Conservation (phyloP, 73 alveolate genomes). For the Loxodes magnus region DNA sequence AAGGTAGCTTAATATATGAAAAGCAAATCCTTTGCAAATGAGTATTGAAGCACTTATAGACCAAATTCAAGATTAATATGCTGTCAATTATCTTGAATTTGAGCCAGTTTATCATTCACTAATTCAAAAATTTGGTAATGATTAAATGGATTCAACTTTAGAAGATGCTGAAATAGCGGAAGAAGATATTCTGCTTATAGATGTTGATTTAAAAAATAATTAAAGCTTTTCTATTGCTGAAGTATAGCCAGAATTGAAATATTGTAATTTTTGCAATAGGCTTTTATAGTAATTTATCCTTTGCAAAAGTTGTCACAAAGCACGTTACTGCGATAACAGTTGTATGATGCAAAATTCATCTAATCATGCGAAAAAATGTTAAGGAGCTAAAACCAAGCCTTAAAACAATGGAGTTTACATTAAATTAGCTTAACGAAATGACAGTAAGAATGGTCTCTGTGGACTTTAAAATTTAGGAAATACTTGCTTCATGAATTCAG, state of each 20-base stretch:
- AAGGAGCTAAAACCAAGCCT: conserved; percentile 7
- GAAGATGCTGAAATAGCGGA: conserved; percentile 10
- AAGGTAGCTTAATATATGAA: neutral
- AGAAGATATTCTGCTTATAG: neutral
- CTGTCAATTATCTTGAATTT: neutral
- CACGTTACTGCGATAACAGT: conserved; percentile 41
- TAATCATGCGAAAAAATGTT: conserved; percentile 36
- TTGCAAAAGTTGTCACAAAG: conserved; percentile 24
- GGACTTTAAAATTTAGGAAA: conserved; percentile 94
- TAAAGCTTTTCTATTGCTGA: neutral
- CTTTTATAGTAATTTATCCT: conserved; percentile 14
- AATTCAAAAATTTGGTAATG: neutral
- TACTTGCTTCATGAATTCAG: conserved; percentile 98
- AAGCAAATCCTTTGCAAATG: neutral
- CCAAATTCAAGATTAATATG: neutral
- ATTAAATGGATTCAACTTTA: neutral
- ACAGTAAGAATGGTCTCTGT: conserved; percentile 2
- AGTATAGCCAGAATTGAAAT: neutral
- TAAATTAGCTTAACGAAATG: conserved; percentile 1
- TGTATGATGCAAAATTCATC: conserved; percentile 37
- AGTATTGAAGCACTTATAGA: neutral
- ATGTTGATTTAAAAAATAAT: neutral
- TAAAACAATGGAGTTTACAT: conserved; percentile 20
- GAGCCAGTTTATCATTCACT: conserved; percentile 1
- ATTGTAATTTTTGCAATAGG: conserved; percentile 6